Conservation (phyloP, 805 yeast genomes). For the Saccharomycopsis olivae region DNA sequence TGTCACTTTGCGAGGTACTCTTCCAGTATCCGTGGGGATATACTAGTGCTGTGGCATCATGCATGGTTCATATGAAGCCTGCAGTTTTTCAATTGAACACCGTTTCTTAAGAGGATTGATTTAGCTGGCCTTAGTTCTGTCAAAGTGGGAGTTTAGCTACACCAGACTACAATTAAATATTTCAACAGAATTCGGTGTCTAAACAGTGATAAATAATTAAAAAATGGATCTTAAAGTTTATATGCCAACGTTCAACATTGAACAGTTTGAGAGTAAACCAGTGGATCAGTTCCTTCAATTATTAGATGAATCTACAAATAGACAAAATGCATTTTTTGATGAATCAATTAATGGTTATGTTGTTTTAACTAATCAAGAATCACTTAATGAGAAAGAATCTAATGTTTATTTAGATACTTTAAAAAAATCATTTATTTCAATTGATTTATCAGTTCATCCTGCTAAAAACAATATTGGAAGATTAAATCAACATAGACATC, state of each 20-base stretch:
- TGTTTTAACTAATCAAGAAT: conserved; percentile 13
- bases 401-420: conserved; percentile 11
- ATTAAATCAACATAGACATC: background rate
- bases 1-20: no score
- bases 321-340: conserved; percentile 19
- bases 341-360: conserved; percentile 17
- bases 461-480: conserved; percentile 6
- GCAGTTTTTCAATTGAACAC: no score
- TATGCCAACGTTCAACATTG: conserved; percentile 17
- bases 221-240: conserved; percentile 16
- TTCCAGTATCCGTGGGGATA: no score
- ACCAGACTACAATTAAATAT: no score
- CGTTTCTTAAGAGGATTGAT: no score
- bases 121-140: no score
- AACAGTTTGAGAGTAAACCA: conserved; percentile 10
- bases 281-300: conserved; percentile 9
- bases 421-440: conserved; percentile 11
- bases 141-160: no score
- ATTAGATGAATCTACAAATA: conserved; percentile 13
- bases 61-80: no score
- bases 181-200: no score
- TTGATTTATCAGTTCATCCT: conserved; percentile 19
- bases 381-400: conserved; percentile 2
- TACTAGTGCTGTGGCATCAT: no score
- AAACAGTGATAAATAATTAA: no score